These are phyloP conservation scores for Apiotrichum siamense DNA, from an alignment of 1,284 basidiomycete genomes.

Conservation along the genomic window DNA sequence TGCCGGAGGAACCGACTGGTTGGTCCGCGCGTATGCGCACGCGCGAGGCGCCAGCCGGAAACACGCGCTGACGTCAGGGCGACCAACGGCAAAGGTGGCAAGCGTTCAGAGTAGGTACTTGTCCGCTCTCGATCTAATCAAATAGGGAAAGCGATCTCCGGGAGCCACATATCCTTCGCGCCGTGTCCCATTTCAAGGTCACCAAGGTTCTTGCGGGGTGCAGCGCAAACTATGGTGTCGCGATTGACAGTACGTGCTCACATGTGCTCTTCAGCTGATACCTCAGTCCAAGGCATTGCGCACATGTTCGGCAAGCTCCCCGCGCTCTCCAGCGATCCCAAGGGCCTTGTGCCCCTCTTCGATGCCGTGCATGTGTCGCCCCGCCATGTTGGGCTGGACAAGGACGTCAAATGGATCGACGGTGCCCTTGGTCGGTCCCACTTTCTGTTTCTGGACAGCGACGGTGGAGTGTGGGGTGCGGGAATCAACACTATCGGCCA, in stretches of 20 bases:
- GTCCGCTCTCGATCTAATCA: neutral
- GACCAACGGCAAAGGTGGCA: constrained; percentile 3
- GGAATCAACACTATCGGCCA: constrained; percentile 81
- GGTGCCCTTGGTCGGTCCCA: constrained; percentile 79
- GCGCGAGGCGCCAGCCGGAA: neutral
- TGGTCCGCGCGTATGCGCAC: constrained; percentile 14
- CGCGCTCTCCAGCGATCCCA: constrained; percentile 51
- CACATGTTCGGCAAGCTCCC: constrained; percentile 82
- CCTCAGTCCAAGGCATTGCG: constrained; percentile 59
- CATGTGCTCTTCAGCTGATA: neutral
- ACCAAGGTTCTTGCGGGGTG: constrained; percentile 67
- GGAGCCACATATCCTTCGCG: constrained; percentile 79
- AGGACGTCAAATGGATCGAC: constrained; percentile 63
- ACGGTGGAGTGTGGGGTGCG: constrained; percentile 74
- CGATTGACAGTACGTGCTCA: constrained; percentile 53
- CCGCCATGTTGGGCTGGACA: constrained; percentile 56
- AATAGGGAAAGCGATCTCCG: constrained; percentile 58
- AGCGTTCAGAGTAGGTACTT: neutral
- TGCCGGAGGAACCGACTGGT: constrained; percentile 26
- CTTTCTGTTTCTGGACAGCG: constrained; percentile 71
- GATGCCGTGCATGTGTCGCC: constrained; percentile 61
- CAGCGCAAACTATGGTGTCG: constrained; percentile 58
- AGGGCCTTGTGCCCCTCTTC: constrained; percentile 58
- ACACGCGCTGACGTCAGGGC: neutral
- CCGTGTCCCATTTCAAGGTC: constrained; percentile 70